Evolutionary conservation across 495 filamentous ascomycete species (phyloP).

Genomic region (Lophium mytilinum): DNA sequence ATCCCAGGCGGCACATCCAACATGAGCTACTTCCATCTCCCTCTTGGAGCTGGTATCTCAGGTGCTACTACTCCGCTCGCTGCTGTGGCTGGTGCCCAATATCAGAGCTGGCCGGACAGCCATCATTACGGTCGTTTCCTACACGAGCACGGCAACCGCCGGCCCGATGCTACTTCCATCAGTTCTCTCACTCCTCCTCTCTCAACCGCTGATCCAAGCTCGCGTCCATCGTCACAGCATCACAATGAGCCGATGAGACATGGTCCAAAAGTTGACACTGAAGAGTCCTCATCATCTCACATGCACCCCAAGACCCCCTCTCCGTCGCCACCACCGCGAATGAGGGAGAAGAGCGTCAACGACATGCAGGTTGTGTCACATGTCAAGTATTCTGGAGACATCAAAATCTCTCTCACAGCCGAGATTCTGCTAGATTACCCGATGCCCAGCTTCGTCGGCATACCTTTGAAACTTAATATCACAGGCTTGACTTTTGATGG

Average conservation of each 20-base stretch:
- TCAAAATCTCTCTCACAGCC: slow-evolving; percentile 79
- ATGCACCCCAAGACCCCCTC: slow-evolving; percentile 13
- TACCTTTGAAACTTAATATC: slow-evolving; percentile 84
- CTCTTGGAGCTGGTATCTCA: slow-evolving; percentile 67
- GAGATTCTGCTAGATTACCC: slow-evolving; percentile 96
- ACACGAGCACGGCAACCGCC: slow-evolving; percentile 13
- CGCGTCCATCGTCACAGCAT: slow-evolving; percentile 32
- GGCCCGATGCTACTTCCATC: slow-evolving; percentile 24
- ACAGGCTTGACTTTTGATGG: slow-evolving; percentile 93
- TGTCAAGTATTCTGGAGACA: slow-evolving; percentile 76
- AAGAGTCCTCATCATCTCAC: slow-evolving; percentile 4
- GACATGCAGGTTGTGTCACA: slow-evolving; percentile 84
- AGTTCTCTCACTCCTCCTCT: slow-evolving; percentile 32
- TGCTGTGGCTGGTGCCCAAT: slow-evolving; percentile 65
- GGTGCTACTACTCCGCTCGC: slow-evolving; percentile 82
- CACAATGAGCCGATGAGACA: slow-evolving; percentile 10
- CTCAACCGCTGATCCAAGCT: slow-evolving; percentile 25
- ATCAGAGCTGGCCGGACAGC: slow-evolving; percentile 42
- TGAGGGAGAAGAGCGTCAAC: slow-evolving; percentile 31
- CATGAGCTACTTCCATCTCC: slow-evolving; percentile 83
- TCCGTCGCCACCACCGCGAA: slow-evolving; percentile 21
- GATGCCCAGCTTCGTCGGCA: slow-evolving; percentile 90
- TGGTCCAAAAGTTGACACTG: slow-evolving; percentile 12
- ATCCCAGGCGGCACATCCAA: slow-evolving; percentile 83
- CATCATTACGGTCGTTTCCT: slow-evolving; percentile 13